Base-by-base conservation (phyloP, 2,329 filamentous ascomycete species). In the Aspergillus calidoustus region DNA sequence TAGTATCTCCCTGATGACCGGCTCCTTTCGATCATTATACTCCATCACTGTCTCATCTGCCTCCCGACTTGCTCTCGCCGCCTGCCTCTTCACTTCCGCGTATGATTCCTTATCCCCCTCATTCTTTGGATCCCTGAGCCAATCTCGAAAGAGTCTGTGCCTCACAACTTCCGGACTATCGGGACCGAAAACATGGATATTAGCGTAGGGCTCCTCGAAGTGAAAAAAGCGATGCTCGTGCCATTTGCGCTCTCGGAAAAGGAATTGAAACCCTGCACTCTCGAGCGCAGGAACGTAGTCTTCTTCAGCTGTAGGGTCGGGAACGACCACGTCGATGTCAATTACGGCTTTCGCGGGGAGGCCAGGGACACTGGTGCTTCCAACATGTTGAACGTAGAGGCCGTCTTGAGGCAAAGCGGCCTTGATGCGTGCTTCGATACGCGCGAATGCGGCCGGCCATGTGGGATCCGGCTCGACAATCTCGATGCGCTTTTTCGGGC, bases 281-380 rank as follows among this genome's bases (percentile, higher is more conserved):
- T 83, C 80, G 4, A 85, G 79, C 3, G 70, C 69, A 2, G 74
- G 66, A 7, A 79, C 80, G 62, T 84, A 85, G 1, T 71, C 69
- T 2, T 64, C 69, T 65, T 85, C 82, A 44, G 79, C 74, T 11
- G 65, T 64, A 25, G 77, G 61, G 52, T 83, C 74, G 3, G 67
- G 52, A 7, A 86, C 75, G 3, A 80, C 74, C 8, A 86, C 70
- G 66, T 86, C 84, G 30, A 86, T 76, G 67, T 86, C 84, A 51
- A 86, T 82, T 51, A 85, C 72, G 31, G 77, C 74, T 71, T 86
- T 86, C 50, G 84, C 83, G 0, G 81, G 75, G 3, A 86, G 76
- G 7, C 71, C 73, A 0, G 81, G 81, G 7, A 86, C 74, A 54
- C 80, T 81, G 30, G 84, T 86, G 13, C 82, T 84, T 28, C 84